Evolutionary conservation across 768 basidiomycete genomes (phyloP).

Genomic region (Kwoniella botswanensis): DNA sequence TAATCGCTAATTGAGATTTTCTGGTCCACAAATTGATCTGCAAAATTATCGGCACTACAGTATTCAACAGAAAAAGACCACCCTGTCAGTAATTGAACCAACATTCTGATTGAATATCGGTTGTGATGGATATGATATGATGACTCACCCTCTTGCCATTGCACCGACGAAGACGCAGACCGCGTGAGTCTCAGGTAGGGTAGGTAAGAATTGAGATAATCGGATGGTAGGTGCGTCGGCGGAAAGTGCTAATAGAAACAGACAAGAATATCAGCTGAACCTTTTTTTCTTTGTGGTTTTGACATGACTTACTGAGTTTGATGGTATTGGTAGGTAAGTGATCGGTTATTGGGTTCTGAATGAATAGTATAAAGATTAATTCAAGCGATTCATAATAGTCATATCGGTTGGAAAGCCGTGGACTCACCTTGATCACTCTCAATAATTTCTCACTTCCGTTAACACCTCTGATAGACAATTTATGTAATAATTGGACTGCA

Average conservation of each 20-base stretch:
- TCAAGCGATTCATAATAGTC: not conserved
- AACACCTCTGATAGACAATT: conserved; percentile 90
- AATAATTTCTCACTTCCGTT: conserved; percentile 96
- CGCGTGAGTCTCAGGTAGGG: conserved; percentile 82
- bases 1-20: conserved; percentile 97
- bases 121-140: not conserved
- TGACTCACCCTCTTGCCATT: conserved; percentile 81
- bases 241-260: conserved; percentile 70
- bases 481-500: conserved; percentile 93
- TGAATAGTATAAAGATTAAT: not conserved
- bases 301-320: conserved; percentile 78
- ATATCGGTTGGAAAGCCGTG: not conserved
- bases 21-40: conserved; percentile 90
- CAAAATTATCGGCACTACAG: conserved; percentile 81
- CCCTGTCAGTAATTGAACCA: no score
- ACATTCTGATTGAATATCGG: not conserved
- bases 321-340: conserved; percentile 93
- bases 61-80: not conserved
- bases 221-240: conserved; percentile 84
- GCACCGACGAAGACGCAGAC: conserved; percentile 96
- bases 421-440: conserved; percentile 87
- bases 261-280: not conserved
- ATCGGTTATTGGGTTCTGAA: conserved; percentile 88
- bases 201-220: conserved; percentile 81
- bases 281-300: not conserved